phyloP scores from a whole-genome alignment of 352 stramenopile genomes.

The Hyaloperonospora arabidopsidis region DNA sequence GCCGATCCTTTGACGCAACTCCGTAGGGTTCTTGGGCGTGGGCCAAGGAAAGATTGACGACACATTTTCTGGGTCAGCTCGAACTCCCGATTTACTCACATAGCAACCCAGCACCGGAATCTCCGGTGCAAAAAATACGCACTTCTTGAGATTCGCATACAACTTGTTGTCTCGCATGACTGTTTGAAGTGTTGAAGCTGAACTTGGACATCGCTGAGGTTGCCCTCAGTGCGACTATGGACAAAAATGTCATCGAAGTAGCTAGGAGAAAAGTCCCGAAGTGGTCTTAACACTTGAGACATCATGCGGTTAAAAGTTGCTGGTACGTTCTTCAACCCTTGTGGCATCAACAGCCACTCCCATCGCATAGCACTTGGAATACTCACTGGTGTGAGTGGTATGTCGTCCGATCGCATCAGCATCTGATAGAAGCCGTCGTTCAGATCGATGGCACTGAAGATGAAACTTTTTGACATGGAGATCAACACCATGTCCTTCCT shows the following conservation, averaged over 20 bases:
- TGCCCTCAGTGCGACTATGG: not conserved
- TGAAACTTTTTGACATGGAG: not conserved
- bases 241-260: not conserved
- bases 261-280: not conserved
- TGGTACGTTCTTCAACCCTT: not conserved
- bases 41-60: constrained; percentile 12
- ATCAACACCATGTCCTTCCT: not conserved
- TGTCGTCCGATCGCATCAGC: too few species aligned
- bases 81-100: constrained; percentile 5
- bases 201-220: constrained; percentile 1
- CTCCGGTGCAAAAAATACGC: constrained; percentile 15
- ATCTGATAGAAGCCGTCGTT: not conserved
- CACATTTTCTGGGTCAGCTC: constrained; percentile 17
- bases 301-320: not conserved
- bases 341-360: not conserved
- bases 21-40: not conserved
- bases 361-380: too few species aligned
- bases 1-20: constrained; percentile 13
- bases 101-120: constrained; percentile 26
- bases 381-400: too few species aligned
- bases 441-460: not conserved
- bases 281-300: not conserved
- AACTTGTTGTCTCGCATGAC: constrained; percentile 19
- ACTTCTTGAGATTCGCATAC: constrained; percentile 25
- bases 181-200: constrained; percentile 16